These are phyloP conservation scores for Sordaria brevicollis DNA, from an alignment of 495 filamentous ascomycete species.

Conservation along the genomic window DNA sequence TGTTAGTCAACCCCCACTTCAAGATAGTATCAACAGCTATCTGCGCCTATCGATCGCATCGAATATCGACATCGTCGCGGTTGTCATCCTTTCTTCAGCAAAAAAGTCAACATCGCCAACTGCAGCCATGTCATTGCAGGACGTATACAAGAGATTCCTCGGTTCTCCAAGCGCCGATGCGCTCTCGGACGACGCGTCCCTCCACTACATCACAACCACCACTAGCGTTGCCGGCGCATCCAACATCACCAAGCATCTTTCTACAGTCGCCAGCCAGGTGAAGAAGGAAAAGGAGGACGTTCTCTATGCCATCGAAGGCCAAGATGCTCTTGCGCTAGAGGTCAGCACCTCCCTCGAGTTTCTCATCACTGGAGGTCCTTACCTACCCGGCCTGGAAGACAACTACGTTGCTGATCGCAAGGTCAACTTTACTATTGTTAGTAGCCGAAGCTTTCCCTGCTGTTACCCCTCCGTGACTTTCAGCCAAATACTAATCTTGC, in stretches of 20 bases:
- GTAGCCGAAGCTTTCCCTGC: slow-evolving; percentile 16
- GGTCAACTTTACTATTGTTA: slow-evolving; percentile 74
- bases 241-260: slow-evolving; percentile 70
- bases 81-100: neutral
- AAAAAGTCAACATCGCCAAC: neutral
- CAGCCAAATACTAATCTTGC: slow-evolving; percentile 17
- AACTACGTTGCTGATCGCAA: slow-evolving; percentile 83
- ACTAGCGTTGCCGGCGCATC: slow-evolving; percentile 57
- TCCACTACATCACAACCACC: slow-evolving; percentile 90
- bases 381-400: slow-evolving; percentile 83
- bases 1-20: neutral
- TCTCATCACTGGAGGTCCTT: slow-evolving; percentile 66
- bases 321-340: slow-evolving; percentile 60
- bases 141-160: slow-evolving; percentile 42
- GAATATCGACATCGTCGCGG: neutral
- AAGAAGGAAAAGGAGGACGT: slow-evolving; percentile 73
- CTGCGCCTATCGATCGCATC: neutral
- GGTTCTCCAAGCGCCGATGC: slow-evolving; percentile 52
- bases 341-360: slow-evolving; percentile 81
- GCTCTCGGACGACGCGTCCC: slow-evolving; percentile 59
- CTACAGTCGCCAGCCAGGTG: slow-evolving; percentile 50
- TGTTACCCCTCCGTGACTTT: neutral
- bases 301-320: slow-evolving; percentile 60
- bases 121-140: neutral
- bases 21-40: neutral